Evolutionary conservation across 108 stramenopile species (phyloP), one percentile per base, ranked within the genome.

Genomic region (Conticribra weissflogii): DNA sequence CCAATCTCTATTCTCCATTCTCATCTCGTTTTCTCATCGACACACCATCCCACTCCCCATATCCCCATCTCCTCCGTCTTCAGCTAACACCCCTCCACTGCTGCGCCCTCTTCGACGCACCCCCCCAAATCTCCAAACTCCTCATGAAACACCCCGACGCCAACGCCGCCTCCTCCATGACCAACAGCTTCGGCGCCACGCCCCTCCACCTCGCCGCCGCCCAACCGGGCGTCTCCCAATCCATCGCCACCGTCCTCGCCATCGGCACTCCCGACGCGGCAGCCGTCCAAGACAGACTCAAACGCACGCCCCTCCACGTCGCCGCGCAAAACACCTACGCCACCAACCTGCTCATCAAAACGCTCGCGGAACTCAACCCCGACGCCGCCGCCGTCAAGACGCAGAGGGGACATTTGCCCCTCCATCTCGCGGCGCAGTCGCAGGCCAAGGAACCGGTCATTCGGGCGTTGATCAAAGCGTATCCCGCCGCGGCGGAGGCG

Each of bases 351-450:
- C 66, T 83, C 3, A 75, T 89, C 50, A 69, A 83, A 65, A 73
- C 76, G 2, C 47, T 89, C 44, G 66, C 73, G 2, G 77, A 85
- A 19, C 64, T 79, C 12, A 72, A 87, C 70, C 84, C 86, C n/a
- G 58, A 71, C 30, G 84, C 81, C 7, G 71, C 74, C 19, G 72
- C 70, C 41, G 65, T 83, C 9, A 66, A 73, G 44, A 81, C 78
- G 16, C 56, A 62, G 48, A 68, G 79, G 4, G 83, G 83, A 7
- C 72, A 80, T 21, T 50, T 87, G 50, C 84, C 88, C 2, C 74
- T 89, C 12, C 88, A 89, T 63, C 57, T 85, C 15, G 88, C 88
- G 2, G 54, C 84, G 45, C 75, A 83, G 55, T 86, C 81, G 4
- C 69, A 81, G 33, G 75, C 76, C 0, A 76, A 76, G 29, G 87